Conservation (phyloP, 306 rosid genomes). For the Elaeagnus macrophylla region DNA sequence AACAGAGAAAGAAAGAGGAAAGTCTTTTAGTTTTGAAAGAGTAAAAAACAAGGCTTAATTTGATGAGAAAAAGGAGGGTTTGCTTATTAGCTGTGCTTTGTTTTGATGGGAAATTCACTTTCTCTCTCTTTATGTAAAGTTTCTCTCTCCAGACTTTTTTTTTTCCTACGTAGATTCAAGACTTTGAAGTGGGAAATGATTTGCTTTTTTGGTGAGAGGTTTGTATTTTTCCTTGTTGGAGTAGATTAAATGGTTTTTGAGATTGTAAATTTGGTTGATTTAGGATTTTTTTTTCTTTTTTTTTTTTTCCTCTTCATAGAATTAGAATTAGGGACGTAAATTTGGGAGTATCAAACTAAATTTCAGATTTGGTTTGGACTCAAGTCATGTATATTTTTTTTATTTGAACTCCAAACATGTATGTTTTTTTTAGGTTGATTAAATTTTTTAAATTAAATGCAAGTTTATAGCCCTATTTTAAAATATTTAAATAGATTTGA, state of each 20-base stretch:
- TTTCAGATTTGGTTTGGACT: too few species aligned
- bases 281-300: constrained; percentile 23
- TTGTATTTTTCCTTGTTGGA: not conserved
- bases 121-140: constrained; percentile 2
- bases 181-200: not conserved
- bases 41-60: constrained; percentile 51
- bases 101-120: constrained; percentile 19
- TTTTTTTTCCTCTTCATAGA: too few species aligned
- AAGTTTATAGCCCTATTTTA: too few species aligned
- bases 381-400: too few species aligned
- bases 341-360: constrained; percentile 25
- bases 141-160: constrained; percentile 9
- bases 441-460: too few species aligned
- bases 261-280: constrained; percentile 26
- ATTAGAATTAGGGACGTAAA: too few species aligned
- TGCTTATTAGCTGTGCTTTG: constrained; percentile 38
- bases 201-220: not conserved
- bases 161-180: not conserved
- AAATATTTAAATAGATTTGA: too few species aligned
- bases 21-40: constrained; percentile 15
- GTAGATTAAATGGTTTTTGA: constrained; percentile 25
- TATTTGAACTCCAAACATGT: too few species aligned
- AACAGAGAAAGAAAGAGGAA: constrained; percentile 9
- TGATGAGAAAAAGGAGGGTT: constrained; percentile 11
- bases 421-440: too few species aligned